phyloP scores from a whole-genome alignment of 257 asterid species.

The Primulina tabacum region DNA sequence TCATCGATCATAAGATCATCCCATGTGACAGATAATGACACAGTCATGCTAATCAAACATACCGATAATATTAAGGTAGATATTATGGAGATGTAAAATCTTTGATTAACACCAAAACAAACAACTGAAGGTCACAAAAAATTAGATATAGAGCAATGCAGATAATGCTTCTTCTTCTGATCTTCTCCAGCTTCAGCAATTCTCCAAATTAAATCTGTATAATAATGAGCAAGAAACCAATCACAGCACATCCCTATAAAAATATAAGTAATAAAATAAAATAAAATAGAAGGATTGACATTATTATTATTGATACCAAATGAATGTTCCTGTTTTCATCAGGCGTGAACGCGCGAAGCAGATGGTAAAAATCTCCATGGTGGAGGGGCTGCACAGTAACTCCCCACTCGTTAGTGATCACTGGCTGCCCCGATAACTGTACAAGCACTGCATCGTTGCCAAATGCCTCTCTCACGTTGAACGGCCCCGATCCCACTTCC shows the following conservation, averaged over 20 bases:
- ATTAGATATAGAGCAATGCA: conserved; percentile 11
- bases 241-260: not conserved
- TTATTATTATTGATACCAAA: conserved; percentile 36
- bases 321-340: conserved; percentile 33
- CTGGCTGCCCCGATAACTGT: conserved; percentile 78
- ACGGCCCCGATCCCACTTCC: conserved; percentile 66
- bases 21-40: not conserved
- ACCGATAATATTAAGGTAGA: conserved; percentile 2
- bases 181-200: conserved; percentile 12
- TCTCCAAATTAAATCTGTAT: conserved; percentile 31
- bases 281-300: not conserved
- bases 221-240: not conserved
- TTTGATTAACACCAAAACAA: not conserved
- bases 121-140: conserved; percentile 9
- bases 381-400: conserved; percentile 69
- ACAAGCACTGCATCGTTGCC: conserved; percentile 78
- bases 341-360: conserved; percentile 53
- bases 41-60: not conserved
- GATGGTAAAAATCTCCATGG: conserved; percentile 73
- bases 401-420: conserved; percentile 80
- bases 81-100: not conserved
- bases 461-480: conserved; percentile 73
- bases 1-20: not conserved
- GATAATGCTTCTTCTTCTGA: not conserved
- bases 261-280: not conserved